These are phyloP conservation scores for Sutorius australiensis DNA, from an alignment of 768 basidiomycete species.

Conservation along the genomic window DNA sequence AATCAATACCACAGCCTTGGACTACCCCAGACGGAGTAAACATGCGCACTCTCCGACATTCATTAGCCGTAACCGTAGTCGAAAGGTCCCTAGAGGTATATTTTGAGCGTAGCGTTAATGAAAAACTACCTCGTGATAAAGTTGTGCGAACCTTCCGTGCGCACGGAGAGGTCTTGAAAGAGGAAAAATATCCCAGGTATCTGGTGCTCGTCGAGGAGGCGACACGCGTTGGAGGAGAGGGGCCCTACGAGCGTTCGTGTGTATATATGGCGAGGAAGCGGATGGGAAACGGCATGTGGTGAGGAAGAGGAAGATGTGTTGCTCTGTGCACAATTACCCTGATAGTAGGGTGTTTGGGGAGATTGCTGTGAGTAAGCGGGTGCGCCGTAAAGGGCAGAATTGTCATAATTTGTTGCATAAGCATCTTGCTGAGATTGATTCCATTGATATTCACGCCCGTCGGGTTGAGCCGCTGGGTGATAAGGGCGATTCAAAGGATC, in stretches of 20 bases:
- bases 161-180: slow-evolving; percentile 89
- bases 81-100: slow-evolving; percentile 63
- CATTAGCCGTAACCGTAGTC: slow-evolving; percentile 82
- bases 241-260: slow-evolving; percentile 90
- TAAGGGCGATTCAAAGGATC: slow-evolving; percentile 38
- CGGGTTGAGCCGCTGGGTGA: slow-evolving; percentile 35
- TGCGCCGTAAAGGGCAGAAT: slow-evolving; percentile 20
- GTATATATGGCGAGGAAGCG: slow-evolving; percentile 66
- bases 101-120: slow-evolving; percentile 21
- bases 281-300: slow-evolving; percentile 33
- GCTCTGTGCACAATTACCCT: slow-evolving; percentile 22
- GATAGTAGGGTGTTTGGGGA: slow-evolving; percentile 31
- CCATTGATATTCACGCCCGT: slow-evolving; percentile 36
- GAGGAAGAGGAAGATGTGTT: slow-evolving; percentile 24
- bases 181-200: slow-evolving; percentile 90
- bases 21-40: slow-evolving; percentile 15
- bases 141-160: slow-evolving; percentile 73
- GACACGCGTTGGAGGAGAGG: slow-evolving; percentile 80
- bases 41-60: slow-evolving; percentile 84
- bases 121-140: slow-evolving; percentile 22
- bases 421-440: slow-evolving; percentile 25
- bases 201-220: slow-evolving; percentile 79
- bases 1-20: slow-evolving; percentile 19
- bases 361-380: slow-evolving; percentile 28
- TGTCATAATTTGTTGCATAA: slow-evolving; percentile 25